A percentile compares a stretch with the other conserved stretches of the same genome.
phyloP scores from a whole-genome alignment of 306 rosid species.

The Vigna mungo region DNA sequence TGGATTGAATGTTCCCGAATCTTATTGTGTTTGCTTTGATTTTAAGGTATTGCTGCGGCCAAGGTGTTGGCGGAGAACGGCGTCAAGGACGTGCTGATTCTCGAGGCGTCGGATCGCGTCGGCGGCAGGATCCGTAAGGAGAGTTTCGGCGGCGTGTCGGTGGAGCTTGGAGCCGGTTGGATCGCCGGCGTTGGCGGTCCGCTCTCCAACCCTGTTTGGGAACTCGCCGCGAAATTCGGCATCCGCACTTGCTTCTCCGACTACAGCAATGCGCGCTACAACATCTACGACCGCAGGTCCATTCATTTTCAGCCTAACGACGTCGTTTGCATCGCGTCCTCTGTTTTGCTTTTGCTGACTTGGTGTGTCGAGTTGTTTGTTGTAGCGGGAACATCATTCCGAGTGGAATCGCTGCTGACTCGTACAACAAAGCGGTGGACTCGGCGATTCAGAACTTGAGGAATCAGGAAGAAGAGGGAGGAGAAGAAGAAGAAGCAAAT shows the following conservation, averaged over 20 bases:
- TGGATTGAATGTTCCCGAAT: neutral
- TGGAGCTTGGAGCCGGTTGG: constrained; percentile 99
- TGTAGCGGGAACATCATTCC: constrained; percentile 85
- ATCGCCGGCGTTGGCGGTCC: constrained; percentile 93
- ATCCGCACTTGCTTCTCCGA: constrained; percentile 91
- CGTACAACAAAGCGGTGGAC: constrained; percentile 90
- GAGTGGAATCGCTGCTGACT: constrained; percentile 83
- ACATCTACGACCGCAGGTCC: constrained; percentile 90
- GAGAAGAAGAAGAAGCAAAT: constrained; percentile 44
- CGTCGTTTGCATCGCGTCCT: neutral
- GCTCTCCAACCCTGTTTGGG: constrained; percentile 86
- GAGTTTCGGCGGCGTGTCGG: constrained; percentile 80
- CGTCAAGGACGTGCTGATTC: constrained; percentile 71
- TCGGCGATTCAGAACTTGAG: constrained; percentile 76
- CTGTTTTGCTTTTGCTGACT: neutral
- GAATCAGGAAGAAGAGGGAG: constrained; percentile 58
- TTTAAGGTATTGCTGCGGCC: constrained; percentile 81
- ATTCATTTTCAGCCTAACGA: neutral
- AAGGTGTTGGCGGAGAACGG: constrained; percentile 81
- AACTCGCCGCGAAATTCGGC: constrained; percentile 71
- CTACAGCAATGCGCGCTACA: constrained; percentile 89
- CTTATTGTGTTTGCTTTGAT: constrained; percentile 30
- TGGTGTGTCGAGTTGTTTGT: neutral
- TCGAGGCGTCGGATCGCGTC: constrained; percentile 92
- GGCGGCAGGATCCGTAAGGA: constrained; percentile 94